Evolutionary conservation across 768 basidiomycete species (phyloP), one percentile per base, ranked within the genome.

Genomic region (Dacryopinax primogenitus): DNA sequence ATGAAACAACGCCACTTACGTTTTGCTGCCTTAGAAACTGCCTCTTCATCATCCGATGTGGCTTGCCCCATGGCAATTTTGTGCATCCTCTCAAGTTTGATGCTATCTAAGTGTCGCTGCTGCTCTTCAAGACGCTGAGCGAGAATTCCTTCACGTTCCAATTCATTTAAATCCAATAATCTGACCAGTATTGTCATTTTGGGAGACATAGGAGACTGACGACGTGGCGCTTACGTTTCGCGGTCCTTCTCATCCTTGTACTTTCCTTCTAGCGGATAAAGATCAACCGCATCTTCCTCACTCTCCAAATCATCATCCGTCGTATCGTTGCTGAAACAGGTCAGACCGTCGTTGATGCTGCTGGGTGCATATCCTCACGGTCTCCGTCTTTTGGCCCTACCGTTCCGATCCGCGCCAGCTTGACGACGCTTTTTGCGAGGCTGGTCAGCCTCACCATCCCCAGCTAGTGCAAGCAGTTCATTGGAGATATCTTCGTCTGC

Each of bases 251-350:
- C 91, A 71, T 96, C 86, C 66, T 82, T 82, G 72, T 90, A 98
- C 74, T 91, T 90, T 62, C 91, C 92, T 70, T 98, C 95, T 13
- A 96, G 77, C 0, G 92, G 94, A 73, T 91, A 98, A 2, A 85
- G 86, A 69, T 90, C 86, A 13, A 74, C 69, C 33, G 81, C 81
- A 64, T 82, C 83, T 63, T 78, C 80, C 69, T 88, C 87, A 66
- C 83, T 86, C 70, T 88, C 87, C 12, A 81, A 80, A 23, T 76
- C 81, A 39, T 79, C 77, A 34, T 82, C 84, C 18, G 85, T 84
- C 34, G 82, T 82, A n/a, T 73, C 71, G 7, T 44, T 44, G 41
- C 41, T 44, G 41, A 44, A 44, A 44, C 3, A 44, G 41, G 41
- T 44, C 41, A 44, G 41, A 44, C 41, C 41, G 41, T 18, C 18